phyloP scores from a whole-genome alignment of 192 early-diverging fungal species.

The Anaeromyces robustus region DNA sequence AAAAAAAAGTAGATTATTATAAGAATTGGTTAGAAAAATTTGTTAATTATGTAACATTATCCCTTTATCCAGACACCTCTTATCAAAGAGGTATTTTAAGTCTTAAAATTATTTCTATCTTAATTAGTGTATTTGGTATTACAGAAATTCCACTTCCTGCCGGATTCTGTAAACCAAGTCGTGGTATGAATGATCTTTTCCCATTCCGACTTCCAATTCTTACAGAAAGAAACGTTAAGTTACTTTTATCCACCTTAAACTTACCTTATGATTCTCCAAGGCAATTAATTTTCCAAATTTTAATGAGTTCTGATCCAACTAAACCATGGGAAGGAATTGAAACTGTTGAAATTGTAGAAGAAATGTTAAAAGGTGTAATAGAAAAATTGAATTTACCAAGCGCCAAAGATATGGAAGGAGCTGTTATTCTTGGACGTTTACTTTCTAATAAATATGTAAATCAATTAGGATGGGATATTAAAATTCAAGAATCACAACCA shows the following conservation, averaged over 20 bases:
- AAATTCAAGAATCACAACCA: background rate
- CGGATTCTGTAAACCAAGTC: conserved; percentile 16
- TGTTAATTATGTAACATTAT: background rate
- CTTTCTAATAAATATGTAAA: background rate
- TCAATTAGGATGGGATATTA: background rate
- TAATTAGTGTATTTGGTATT: conserved; percentile 36
- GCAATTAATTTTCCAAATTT: conserved; percentile 31
- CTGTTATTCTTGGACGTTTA: background rate
- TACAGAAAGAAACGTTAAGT: conserved; percentile 19
- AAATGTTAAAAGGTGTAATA: conserved; percentile 41
- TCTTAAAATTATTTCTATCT: conserved; percentile 28
- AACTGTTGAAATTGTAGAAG: conserved; percentile 52
- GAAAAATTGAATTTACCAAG: conserved; percentile 18
- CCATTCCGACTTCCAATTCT: conserved; percentile 36
- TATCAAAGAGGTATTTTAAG: conserved; percentile 51
- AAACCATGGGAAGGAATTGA: conserved; percentile 56
- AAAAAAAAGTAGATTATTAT: background rate
- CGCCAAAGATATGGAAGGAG: background rate
- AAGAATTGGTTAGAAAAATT: background rate
- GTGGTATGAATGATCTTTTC: conserved; percentile 20
- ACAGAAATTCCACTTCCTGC: conserved; percentile 23
- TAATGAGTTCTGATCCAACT: conserved; percentile 55
- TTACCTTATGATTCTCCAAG: background rate
- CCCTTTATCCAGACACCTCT: conserved; percentile 58
- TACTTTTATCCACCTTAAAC: background rate